A percentile compares a stretch with the other conserved stretches of the same genome.
phyloP scores from a whole-genome alignment of 805 yeast species.

The Myxozyma nipponensis region DNA sequence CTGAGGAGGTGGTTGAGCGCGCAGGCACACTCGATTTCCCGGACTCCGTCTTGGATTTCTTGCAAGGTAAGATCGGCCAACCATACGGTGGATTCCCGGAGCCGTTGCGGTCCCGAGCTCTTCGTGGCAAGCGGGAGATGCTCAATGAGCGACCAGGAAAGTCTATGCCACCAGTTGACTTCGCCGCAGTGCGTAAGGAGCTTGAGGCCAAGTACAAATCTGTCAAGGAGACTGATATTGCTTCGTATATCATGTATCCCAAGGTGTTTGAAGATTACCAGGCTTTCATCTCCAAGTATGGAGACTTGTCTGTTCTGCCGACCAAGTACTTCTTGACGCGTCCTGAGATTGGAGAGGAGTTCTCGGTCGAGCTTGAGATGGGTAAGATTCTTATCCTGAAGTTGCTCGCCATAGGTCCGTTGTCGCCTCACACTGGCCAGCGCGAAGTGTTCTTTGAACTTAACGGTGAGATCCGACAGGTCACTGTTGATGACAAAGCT shows the following conservation, averaged over 20 bases:
- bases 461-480: slow-evolving; percentile 97
- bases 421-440: slow-evolving; percentile 76
- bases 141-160: slow-evolving; percentile 89
- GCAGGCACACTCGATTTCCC: slow-evolving; percentile 97
- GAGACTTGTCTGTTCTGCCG: slow-evolving; percentile 92
- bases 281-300: slow-evolving; percentile 68
- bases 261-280: slow-evolving; percentile 89
- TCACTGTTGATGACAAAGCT: slow-evolving; percentile 81
- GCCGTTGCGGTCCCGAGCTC: slow-evolving; percentile 88
- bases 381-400: slow-evolving; percentile 92
- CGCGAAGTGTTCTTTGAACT: slow-evolving; percentile 97
- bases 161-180: slow-evolving; percentile 77
- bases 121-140: slow-evolving; percentile 89
- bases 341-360: slow-evolving; percentile 82
- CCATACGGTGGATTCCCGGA: slow-evolving; percentile 99
- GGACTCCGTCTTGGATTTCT: slow-evolving; percentile 94
- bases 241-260: slow-evolving; percentile 96
- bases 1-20: slow-evolving; percentile 80
- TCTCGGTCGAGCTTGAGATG: slow-evolving; percentile 82
- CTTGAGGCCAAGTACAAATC: slow-evolving; percentile 60
- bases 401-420: slow-evolving; percentile 88
- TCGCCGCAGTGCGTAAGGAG: slow-evolving; percentile 67
- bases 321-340: slow-evolving; percentile 87
- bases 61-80: slow-evolving; percentile 98
- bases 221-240: slow-evolving; percentile 75